A percentile compares a stretch with the other conserved stretches of the same genome.
phyloP scores from a whole-genome alignment of 352 stramenopile genomes.

The Globisporangium uncinulatum region DNA sequence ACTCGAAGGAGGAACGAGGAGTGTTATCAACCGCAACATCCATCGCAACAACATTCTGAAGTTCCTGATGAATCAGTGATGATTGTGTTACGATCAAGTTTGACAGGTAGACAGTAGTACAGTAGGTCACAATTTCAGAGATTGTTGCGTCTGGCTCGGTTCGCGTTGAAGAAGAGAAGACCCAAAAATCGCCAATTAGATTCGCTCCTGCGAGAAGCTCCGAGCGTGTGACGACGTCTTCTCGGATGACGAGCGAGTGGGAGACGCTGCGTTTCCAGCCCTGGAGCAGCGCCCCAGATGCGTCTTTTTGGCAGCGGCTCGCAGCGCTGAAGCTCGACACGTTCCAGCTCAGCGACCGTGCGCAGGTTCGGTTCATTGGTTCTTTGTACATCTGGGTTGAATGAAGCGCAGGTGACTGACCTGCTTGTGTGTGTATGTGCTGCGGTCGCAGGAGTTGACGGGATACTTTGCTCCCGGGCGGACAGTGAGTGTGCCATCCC shows the following conservation, averaged over 20 bases:
- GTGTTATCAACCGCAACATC: too few relatives aligned
- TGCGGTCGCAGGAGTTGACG: slow-evolving; percentile 28
- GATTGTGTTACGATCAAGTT: too few relatives aligned
- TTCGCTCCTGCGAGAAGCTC: background rate
- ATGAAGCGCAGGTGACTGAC: slow-evolving; percentile 8
- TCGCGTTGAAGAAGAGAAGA: too few relatives aligned
- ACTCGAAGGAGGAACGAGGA: too few relatives aligned
- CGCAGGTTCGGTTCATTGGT: slow-evolving; percentile 28
- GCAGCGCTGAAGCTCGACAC: slow-evolving; percentile 73
- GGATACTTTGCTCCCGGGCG: slow-evolving; percentile 67
- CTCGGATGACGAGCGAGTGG: slow-evolving; percentile 12
- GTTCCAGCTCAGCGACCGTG: slow-evolving; percentile 71
- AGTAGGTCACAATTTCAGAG: background rate
- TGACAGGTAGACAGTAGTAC: too few relatives aligned
- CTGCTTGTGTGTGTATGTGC: background rate
- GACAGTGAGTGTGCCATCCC: slow-evolving; percentile 50
- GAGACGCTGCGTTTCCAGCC: slow-evolving; percentile 72
- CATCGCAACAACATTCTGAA: too few relatives aligned
- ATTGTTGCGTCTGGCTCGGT: background rate
- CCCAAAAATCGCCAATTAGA: too few relatives aligned
- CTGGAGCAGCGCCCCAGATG: slow-evolving; percentile 76
- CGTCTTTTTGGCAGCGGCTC: slow-evolving; percentile 81
- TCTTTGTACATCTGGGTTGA: background rate
- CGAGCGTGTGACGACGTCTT: background rate
- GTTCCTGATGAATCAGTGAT: too few relatives aligned